These are phyloP conservation scores for Trypanosoma vivax DNA, from an alignment of 208 protist genomes.

Conservation along the genomic window DNA sequence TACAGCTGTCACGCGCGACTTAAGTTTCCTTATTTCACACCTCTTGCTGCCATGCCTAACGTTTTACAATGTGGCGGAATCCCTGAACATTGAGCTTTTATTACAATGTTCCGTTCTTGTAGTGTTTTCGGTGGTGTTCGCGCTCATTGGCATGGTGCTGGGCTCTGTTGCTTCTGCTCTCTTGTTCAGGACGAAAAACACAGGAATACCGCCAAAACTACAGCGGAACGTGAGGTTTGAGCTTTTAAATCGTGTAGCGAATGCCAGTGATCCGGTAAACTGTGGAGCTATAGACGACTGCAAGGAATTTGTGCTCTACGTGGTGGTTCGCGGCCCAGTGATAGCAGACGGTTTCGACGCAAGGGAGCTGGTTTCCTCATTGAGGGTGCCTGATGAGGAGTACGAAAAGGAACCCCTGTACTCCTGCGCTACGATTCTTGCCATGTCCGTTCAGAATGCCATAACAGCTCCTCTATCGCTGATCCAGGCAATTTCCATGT, in stretches of 20 bases:
- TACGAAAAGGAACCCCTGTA: constrained; percentile 60
- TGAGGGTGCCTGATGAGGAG: constrained; percentile 39
- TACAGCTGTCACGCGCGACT: constrained; percentile 44
- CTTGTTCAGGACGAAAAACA: constrained; percentile 23
- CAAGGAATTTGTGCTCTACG: constrained; percentile 46
- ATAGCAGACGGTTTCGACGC: constrained; percentile 35
- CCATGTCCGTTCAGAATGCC: constrained; percentile 66
- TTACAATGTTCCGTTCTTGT: constrained; percentile 47
- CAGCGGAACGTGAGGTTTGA: constrained; percentile 32
- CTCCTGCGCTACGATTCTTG: constrained; percentile 40
- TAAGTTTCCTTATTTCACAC: constrained; percentile 58
- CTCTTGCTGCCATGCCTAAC: constrained; percentile 63
- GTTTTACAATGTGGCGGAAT: constrained; percentile 46
- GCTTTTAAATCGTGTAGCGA: constrained; percentile 24
- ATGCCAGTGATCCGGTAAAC: neutral
- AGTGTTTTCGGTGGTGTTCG: constrained; percentile 34
- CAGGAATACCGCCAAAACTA: constrained; percentile 49
- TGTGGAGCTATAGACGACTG: too few species aligned
- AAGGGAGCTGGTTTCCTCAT: constrained; percentile 39
- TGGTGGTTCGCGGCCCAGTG: constrained; percentile 55
- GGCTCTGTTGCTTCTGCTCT: constrained; percentile 15
- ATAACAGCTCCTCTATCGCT: constrained; percentile 73
- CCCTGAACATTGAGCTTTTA: constrained; percentile 28
- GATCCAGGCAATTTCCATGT: constrained; percentile 45
- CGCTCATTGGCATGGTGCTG: constrained; percentile 23